A percentile compares a stretch with the other conserved stretches of the same genome.
Evolutionary conservation across 169 alveolate species (phyloP).

Genomic region (Neospora caninum): DNA sequence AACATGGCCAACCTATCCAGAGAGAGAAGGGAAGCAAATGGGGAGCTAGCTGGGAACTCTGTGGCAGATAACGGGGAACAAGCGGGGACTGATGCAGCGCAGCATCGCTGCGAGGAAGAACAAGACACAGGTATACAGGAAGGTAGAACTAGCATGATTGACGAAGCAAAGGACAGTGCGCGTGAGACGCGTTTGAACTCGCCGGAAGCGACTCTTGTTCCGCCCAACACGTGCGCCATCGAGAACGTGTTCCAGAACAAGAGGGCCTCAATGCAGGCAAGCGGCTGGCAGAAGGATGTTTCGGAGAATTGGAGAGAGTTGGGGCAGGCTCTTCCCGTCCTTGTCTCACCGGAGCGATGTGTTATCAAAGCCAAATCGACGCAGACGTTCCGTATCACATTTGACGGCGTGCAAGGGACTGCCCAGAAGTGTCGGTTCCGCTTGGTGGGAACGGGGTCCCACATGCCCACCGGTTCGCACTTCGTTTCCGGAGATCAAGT

Average conservation of each 20-base stretch:
- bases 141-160: too few relatives aligned
- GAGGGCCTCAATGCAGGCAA: neutral
- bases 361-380: slow-evolving; percentile 18
- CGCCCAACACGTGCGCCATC: neutral
- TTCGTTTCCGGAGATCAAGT: neutral
- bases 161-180: too few relatives aligned
- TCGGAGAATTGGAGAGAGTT: neutral
- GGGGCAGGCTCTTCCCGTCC: neutral
- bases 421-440: neutral
- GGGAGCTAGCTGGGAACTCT: too few relatives aligned
- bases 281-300: neutral
- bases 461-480: neutral
- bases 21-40: too few relatives aligned
- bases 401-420: slow-evolving; percentile 16
- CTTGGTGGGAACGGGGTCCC: neutral
- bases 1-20: too few relatives aligned
- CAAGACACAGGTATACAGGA: too few relatives aligned
- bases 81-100: too few relatives aligned
- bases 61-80: too few relatives aligned
- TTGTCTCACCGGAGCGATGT: neutral
- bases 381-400: neutral
- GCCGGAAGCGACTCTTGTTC: neutral
- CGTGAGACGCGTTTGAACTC: too few relatives aligned
- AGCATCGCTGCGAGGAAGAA: too few relatives aligned
- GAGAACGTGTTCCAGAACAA: neutral